A percentile compares a stretch with the other conserved stretches of the same genome.
Evolutionary conservation across 2,329 filamentous ascomycete genomes (phyloP).

Genomic region (Torrubiellomyces zombiae): DNA sequence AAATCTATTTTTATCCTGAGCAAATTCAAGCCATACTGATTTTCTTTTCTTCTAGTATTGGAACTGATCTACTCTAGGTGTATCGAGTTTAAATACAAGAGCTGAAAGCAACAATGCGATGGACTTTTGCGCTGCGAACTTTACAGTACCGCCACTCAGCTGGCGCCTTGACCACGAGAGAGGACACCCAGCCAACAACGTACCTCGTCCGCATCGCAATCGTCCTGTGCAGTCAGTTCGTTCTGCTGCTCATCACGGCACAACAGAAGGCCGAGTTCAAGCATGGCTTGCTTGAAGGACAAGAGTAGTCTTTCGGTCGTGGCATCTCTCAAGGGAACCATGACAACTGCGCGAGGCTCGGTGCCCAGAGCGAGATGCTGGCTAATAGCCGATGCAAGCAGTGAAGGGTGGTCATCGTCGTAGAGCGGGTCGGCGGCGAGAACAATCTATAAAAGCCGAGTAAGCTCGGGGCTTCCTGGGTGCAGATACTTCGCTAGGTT

Average conservation of each 20-base stretch:
- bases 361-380: constrained; percentile 43
- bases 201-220: constrained; percentile 41
- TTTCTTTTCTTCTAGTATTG: too few species aligned
- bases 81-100: too few species aligned
- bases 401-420: constrained; percentile 60
- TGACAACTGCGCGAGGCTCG: constrained; percentile 54
- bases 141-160: too few species aligned
- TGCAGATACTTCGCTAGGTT: too few species aligned
- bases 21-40: too few species aligned
- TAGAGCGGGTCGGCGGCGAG: constrained; percentile 80
- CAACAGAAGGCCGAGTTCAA: constrained; percentile 26
- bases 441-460: constrained; percentile 38
- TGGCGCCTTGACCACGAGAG: too few species aligned
- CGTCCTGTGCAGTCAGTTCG: constrained; percentile 50
- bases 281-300: constrained; percentile 47
- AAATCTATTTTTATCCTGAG: too few species aligned
- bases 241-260: constrained; percentile 44
- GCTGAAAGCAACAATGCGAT: too few species aligned
- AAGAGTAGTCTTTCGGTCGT: constrained; percentile 45
- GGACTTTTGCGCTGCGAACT: too few species aligned
- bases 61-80: too few species aligned
- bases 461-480: too few species aligned
- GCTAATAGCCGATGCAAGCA: constrained; percentile 55
- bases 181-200: constrained; percentile 57
- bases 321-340: constrained; percentile 62